Evolutionary conservation across 805 yeast genomes (phyloP), one percentile per base, ranked within the genome.

Genomic region (Blastobotrys americana): DNA sequence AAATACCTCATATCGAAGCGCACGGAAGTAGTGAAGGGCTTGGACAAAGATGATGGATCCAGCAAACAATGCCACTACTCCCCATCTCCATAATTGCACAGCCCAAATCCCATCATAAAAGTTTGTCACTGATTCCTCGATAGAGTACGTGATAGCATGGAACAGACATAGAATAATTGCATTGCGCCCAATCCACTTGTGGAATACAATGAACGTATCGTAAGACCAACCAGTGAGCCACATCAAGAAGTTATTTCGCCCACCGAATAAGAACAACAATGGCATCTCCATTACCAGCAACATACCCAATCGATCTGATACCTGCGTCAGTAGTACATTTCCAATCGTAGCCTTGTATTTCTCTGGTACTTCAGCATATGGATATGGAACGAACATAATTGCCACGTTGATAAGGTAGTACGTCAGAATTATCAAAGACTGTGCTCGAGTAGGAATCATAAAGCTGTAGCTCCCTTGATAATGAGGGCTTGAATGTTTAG

Each of bases 171-270:
- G 60, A 15, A 74, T 50, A 5, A 73, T 62, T 51, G 74, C 64
- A 0, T 71, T 66, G 51, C 82, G 67, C 1, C 84, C 82, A 39
- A 71, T 63, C 83, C 85, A 79, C 60, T 64, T 50, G 62, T 85
- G 95, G 55, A 73, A 77, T 21, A 70, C 65, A 54, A 78, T 68
- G 63, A 84, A 83, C 1, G 82, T 70, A 9, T 78, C 64, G 54
- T 74, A 80, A 0, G 77, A 61, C 68, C 84, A 71, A 1, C 88
- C 86, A 1, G 88, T 73, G 5, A 80, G 44, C 56, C 64, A 66
- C 48, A 74, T 74, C 54, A 83, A 66, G 18, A 85, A 77, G 56
- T 83, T 84, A 59, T 84, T 84, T 54, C 93, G 68, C 25, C 82
- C 82, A 3, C 72, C 79, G 64, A 84, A 90, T 47, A 73, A 63